These are phyloP conservation scores for Pholiota adiposa DNA, from an alignment of 1,284 basidiomycete species.

Conservation along the genomic window DNA sequence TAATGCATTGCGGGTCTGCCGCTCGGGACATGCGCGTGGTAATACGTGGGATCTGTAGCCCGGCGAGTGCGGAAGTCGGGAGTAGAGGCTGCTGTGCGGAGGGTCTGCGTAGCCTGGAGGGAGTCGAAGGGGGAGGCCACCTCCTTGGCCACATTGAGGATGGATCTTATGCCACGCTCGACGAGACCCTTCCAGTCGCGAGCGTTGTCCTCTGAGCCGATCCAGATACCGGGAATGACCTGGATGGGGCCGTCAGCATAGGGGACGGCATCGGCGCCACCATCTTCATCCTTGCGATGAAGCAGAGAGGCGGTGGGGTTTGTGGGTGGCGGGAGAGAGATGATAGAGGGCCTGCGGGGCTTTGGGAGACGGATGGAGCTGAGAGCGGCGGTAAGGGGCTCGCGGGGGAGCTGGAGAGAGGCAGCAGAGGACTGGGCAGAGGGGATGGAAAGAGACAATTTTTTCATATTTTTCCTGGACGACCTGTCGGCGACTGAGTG, in stretches of 20 bases:
- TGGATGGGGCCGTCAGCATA: conserved; percentile 89
- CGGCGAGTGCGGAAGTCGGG: conserved; percentile 58
- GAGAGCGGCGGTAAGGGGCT: conserved; percentile 28
- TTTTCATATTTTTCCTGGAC: conserved; percentile 73
- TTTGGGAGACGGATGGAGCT: conserved; percentile 33
- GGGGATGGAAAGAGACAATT: conserved; percentile 69
- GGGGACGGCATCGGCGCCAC: conserved; percentile 57
- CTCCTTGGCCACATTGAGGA: conserved; percentile 97
- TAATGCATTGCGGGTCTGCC: conserved; percentile 85
- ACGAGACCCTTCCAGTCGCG: conserved; percentile 74
- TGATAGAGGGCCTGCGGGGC: conserved; percentile 62
- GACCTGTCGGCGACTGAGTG: conserved; percentile 38
- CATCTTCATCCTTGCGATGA: conserved; percentile 72
- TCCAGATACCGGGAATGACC: conserved; percentile 88
- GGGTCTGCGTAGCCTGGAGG: conserved; percentile 42
- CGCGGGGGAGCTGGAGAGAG: conserved; percentile 46
- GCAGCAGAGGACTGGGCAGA: conserved; percentile 61
- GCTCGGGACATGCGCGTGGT: conserved; percentile 63
- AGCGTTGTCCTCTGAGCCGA: conserved; percentile 94
- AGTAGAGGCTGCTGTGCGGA: conserved; percentile 67
- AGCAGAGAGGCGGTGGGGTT: conserved; percentile 51
- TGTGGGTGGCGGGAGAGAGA: conserved; percentile 57
- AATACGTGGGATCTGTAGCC: conserved; percentile 53
- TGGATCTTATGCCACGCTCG: conserved; percentile 77
- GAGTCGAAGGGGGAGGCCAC: conserved; percentile 79